Base-by-base conservation (phyloP, 139 green algal genomes). In the Chlamydomonas schloesseri region DNA sequence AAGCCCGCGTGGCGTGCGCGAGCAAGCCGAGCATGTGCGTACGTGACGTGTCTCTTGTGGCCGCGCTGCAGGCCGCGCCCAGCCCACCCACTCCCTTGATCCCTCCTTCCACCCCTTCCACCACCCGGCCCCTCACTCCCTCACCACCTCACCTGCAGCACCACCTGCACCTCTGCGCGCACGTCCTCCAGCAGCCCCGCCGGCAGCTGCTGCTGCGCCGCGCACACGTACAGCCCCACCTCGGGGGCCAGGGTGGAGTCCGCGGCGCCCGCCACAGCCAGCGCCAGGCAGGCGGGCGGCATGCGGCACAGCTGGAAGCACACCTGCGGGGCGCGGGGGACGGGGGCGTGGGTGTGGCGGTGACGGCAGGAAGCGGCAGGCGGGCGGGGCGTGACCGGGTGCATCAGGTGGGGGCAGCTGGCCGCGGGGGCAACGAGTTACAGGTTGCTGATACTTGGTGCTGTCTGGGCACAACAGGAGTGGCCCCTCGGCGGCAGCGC, bases 161-260 rank as follows among this genome's bases (percentile, higher is more conserved):
- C 24, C 2, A 2, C 5, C 62, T 69, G 46, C 53, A 79, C 13
- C 26, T 58, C 69, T 36, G 17, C 34, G 53, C 65, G 81, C 14
- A 71, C 34, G 21, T 71, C 81, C 69, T 71, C 81, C 81, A 87
- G 69, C 34, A 79, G 17, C 6, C 34, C 53, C 28, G 26, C 81
- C 18, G 81, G 81, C 53, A 87, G 81, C 53, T 36, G 33, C 69
- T 60, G 34, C 55, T 76, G 79, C 60, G 65, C 67, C 65, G 79
- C 76, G 57, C 79, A 85, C 46, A 85, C 79, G 67, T 85, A 85
- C 65, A 85, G 31, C 65, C 34, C 79, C 65, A 85, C 20, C n/a
- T 85, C 79, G 1, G 79, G 79, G 0, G 79, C 65, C 65, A 85
- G 65, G 31, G 65, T 85, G 17, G 67, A 70, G 67, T 85, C 47